Evolutionary conservation across 495 filamentous ascomycete species (phyloP).

Genomic region (Aspergillus conjunctus): DNA sequence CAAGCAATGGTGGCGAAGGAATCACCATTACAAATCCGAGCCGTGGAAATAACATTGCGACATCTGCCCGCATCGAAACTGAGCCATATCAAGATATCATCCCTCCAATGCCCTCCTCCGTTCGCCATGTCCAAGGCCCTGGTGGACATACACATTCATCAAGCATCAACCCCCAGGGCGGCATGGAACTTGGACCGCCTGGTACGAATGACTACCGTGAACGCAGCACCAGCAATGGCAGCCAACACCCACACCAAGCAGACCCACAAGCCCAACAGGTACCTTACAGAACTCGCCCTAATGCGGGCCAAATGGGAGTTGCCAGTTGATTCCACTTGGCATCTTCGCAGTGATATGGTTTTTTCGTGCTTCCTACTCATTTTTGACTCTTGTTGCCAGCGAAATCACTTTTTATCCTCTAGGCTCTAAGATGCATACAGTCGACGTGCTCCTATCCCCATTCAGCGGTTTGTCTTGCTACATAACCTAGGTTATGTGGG

Average conservation of each 20-base stretch:
- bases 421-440: not conserved
- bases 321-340: constrained; percentile 29
- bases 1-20: constrained; percentile 60
- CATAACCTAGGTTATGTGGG: constrained; percentile 38
- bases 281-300: constrained; percentile 45
- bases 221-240: constrained; percentile 47
- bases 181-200: constrained; percentile 35
- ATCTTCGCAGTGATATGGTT: constrained; percentile 17
- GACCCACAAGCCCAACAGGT: constrained; percentile 40
- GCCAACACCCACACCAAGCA: constrained; percentile 33
- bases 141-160: constrained; percentile 42
- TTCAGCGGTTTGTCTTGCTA: constrained; percentile 40
- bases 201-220: constrained; percentile 38
- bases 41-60: constrained; percentile 41
- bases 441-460: constrained; percentile 1
- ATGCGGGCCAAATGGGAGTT: constrained; percentile 49
- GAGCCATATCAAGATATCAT: constrained; percentile 70
- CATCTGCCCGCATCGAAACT: constrained; percentile 69
- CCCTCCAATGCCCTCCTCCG: constrained; percentile 81
- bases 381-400: constrained; percentile 17
- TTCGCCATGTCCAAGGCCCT: constrained; percentile 72
- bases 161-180: constrained; percentile 33
- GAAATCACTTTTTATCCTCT: not conserved
- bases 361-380: constrained; percentile 28
- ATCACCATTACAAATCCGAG: constrained; percentile 45